Evolutionary conservation across 148 eudicot genomes (phyloP).

Genomic region (Bassia scoparia): DNA sequence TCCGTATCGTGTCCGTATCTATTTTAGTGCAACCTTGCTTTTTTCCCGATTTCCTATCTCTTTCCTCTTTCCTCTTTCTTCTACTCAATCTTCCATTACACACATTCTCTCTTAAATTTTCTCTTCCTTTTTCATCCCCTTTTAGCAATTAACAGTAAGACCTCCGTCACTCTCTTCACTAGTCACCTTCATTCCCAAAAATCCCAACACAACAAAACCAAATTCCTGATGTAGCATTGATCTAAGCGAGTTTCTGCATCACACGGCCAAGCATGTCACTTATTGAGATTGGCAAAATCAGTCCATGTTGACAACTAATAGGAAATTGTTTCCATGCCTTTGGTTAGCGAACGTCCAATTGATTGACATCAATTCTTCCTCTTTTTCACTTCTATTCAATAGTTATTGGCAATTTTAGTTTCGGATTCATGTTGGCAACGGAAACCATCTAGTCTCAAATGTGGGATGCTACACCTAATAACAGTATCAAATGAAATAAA

Average conservation of each 20-base stretch:
- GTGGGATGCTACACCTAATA: conserved; percentile 33
- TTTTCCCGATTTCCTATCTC: too few relatives aligned
- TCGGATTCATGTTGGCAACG: conserved; percentile 22
- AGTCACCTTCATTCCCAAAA: conserved; percentile 27
- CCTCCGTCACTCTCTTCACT: conserved; percentile 18
- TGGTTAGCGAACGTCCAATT: too few relatives aligned
- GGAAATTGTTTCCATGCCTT: too few relatives aligned
- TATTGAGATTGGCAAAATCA: conserved; percentile 15
- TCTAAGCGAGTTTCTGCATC: conserved; percentile 34
- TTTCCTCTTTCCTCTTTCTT: too few relatives aligned
- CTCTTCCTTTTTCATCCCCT: too few relatives aligned
- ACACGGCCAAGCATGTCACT: conserved; percentile 26
- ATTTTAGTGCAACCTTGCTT: too few relatives aligned
- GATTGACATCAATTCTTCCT: too few relatives aligned
- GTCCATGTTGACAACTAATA: conserved; percentile 14
- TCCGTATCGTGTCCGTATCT: too few relatives aligned
- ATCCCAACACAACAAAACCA: conserved; percentile 24
- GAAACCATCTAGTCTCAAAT: conserved; percentile 16
- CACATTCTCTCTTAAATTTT: too few relatives aligned
- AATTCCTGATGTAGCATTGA: conserved; percentile 31
- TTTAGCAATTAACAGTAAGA: too few relatives aligned
- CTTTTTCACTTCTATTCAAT: too few relatives aligned
- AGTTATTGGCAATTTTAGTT: conserved; percentile 38
- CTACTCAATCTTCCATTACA: too few relatives aligned
- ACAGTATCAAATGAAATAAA: conserved; percentile 37